A percentile compares a stretch with the other conserved stretches of the same genome.
phyloP scores from a whole-genome alignment of 345 rosid genomes.

The Melastoma malabathricum region DNA sequence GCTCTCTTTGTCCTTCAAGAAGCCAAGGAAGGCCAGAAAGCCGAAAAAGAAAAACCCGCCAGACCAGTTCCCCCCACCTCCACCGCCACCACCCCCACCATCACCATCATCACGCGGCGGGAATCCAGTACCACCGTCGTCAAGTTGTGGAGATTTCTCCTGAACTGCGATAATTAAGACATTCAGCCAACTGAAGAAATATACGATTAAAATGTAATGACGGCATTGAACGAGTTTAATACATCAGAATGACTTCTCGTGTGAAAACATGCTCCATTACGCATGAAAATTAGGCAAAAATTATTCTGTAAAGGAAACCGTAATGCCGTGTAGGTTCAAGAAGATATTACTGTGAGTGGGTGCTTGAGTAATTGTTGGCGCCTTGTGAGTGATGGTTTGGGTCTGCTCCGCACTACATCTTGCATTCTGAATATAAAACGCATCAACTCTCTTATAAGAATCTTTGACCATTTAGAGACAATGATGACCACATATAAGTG shows the following conservation, averaged over 20 bases:
- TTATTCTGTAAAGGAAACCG: no score
- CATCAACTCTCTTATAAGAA: background rate
- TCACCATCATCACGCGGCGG: slow-evolving; percentile 69
- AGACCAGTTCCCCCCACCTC: slow-evolving; percentile 78
- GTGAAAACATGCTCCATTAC: background rate
- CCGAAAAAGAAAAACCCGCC: slow-evolving; percentile 93
- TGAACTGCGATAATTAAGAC: slow-evolving; percentile 23
- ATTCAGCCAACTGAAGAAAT: no score
- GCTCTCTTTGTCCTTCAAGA: slow-evolving; percentile 67
- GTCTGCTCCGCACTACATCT: slow-evolving; percentile 73
- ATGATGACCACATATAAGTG: background rate
- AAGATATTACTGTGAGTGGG: slow-evolving; percentile 51
- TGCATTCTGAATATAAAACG: slow-evolving; percentile 34
- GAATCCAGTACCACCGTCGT: slow-evolving; percentile 70
- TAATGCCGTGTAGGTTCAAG: background rate
- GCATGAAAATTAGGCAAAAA: background rate
- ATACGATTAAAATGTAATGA: no score
- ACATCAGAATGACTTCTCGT: no score
- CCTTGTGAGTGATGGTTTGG: slow-evolving; percentile 59
- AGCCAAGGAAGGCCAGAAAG: slow-evolving; percentile 69
- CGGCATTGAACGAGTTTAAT: background rate
- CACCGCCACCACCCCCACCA: slow-evolving; percentile 89
- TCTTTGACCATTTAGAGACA: background rate
- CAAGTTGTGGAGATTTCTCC: slow-evolving; percentile 63
- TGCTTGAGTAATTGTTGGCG: slow-evolving; percentile 81